Base-by-base conservation (phyloP, 2,329 filamentous ascomycete species). In the Trichothecium roseum region DNA sequence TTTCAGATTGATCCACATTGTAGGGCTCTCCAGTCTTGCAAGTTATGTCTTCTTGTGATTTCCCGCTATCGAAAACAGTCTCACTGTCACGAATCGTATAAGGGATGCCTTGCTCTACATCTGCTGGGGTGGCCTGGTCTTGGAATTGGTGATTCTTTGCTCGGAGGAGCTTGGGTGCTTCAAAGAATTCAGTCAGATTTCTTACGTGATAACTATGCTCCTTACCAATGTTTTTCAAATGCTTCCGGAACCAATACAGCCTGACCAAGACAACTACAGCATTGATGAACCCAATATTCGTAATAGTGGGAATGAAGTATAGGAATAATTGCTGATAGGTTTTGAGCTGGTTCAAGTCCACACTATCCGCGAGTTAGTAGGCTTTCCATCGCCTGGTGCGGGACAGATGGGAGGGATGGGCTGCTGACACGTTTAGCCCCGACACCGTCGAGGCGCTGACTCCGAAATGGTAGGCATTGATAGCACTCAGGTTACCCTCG, bases 311-410 rank as follows among this genome's bases (percentile, higher is more conserved):
- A 14, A 68, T 49, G 31, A 72, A 54, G 43, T 72, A 74, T 26
- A 72, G 43, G 34, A 60, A 64, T 4, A 72, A 41, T 42, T 73
- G 69, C 44, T 73, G 69, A 38, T 71, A 72, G 0, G 54, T 58
- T 39, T 58, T 58, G 13, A 73, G 46, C 2, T 54, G 48, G 31
- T 69, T 71, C 33, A 72, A 47, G 43, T 73, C 67, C 28, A 71
- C 46, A 12, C 68, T 72, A 30, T 20, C 5, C 7, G 5, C 18
- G 9, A 22, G 18, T 20, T 18, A n/a, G n/a, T n/a, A n/a, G n/a
- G n/a, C n/a, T n/a, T n/a, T n/a, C n/a, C n/a, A n/a, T n/a, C n/a
- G n/a, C n/a, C n/a, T n/a, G n/a, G n/a, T n/a, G n/a, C n/a, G n/a
- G n/a, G n/a, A n/a, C n/a, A n/a, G n/a, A n/a, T n/a, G n/a, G n/a